Evolutionary conservation across 495 filamentous ascomycete genomes (phyloP), one percentile per base, ranked within the genome.

Genomic region (Aspergillus coremiiformis): DNA sequence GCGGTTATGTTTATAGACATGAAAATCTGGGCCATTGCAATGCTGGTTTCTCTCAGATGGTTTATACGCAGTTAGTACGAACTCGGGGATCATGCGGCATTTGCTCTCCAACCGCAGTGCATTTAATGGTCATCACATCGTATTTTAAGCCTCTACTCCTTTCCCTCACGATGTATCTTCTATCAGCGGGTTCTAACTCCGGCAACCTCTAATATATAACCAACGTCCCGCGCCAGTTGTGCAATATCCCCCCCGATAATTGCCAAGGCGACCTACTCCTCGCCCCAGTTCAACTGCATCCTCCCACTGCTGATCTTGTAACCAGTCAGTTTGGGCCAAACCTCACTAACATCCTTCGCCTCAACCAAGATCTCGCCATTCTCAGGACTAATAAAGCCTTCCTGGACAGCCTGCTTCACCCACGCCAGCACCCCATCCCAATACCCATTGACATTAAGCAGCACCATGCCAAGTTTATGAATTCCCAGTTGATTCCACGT

Each of bases 401-500:
- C 76, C 39, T 78, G 64, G 6, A 95, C 88, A 5, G 89, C 83
- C 53, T 80, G 88, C 57, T 76, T 76, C 52, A 95, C 84, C 93
- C 94, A 97, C 11, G 72, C 60, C 53, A 95, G 56, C 51, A 98
- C 66, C 4, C 90, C 90, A 72, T 95, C 83, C 75, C 90, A 98
- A 65, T 92, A 97, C 1, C 91, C 90, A 47, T 89, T 83, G 24
- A 92, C 77, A 68, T 97, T 97, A 37, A 86, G 76, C 55, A 96
- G 68, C 39, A 90, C 82, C 42, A 98, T 80, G 0, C 86, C 88
- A 53, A 80, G 78, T 51, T 76, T 78, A 66, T 98, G 93, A 54
- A 98, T 98, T 0, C 94, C 93, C 51, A 98, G 67, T 70, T 96
- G 93, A 67, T 96, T 97, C 93, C 93, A 98, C 11, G 93, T 97